Evolutionary conservation across 1,139 yeast species (phyloP), one percentile per base, ranked within the genome.

Genomic region (Ogataea hybrid): DNA sequence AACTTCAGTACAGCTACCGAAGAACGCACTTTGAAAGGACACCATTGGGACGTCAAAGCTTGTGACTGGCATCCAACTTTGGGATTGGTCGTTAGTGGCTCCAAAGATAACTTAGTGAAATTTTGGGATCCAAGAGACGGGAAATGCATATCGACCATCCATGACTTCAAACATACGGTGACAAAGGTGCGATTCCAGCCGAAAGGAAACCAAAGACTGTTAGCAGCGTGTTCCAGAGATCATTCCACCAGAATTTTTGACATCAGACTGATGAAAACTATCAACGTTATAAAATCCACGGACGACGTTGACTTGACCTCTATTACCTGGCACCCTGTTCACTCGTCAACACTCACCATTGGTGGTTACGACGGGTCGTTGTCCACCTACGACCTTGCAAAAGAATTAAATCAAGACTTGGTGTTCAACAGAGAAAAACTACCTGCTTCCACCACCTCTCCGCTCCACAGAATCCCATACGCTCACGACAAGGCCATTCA

Each of bases 21-120:
- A 56, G 99, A 92, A 59, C 66, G 88, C 35, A 73, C 79, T 1
- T 70, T 92, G 39, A 75, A 81, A 21, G 98, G 97, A 1, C 99
- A 92, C 65, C 96, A 94, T 59, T 92, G 99, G 99, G 99, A 92
- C 65, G 97, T 92, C 25, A 92, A 92, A 61, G 80, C 92, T 46
- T 89, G 95, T 41, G 97, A 92, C 62, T 92, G 99, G 99, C 99
- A 92, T 63, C 87, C 95, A 6, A 72, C 77, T 14, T 67, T 88
- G 61, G 97, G 97, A 0, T 71, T 94, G 29, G 75, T 86, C 42
- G 94, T 85, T 0, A 76, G 85, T 52, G 94, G 97, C 0, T 90
- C 97, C 0, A 92, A 94, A 61, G 99, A 92, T 65, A 94, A 94
- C 62, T 69, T 89, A 54, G 80, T 92, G 37, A 90, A 90, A 63